Conservation (phyloP, 2,329 filamentous ascomycete genomes). For the Colletotrichum sp. region DNA sequence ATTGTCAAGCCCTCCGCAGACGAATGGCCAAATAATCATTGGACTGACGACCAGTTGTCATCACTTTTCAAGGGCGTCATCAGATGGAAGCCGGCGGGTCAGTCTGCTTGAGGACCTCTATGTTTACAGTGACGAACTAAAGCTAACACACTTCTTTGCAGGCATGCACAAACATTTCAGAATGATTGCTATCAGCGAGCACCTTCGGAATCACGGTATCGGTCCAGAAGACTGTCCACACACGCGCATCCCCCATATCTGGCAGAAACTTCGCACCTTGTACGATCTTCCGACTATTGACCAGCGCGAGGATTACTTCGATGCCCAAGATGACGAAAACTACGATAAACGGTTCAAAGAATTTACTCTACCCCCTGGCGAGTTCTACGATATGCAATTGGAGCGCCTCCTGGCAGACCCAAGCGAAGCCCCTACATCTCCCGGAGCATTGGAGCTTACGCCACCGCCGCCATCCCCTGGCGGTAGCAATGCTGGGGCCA, state of each 20-base stretch:
- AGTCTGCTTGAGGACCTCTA: conserved; percentile 7
- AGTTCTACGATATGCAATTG: conserved; percentile 54
- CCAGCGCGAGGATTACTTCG: conserved; percentile 73
- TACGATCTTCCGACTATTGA: conserved; percentile 90
- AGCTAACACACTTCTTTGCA: conserved; percentile 37
- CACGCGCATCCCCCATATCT: conserved; percentile 89
- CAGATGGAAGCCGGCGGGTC: conserved; percentile 94
- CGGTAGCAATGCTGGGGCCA: conserved; percentile 4
- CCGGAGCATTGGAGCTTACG: conserved; percentile 46
- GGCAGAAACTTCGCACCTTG: conserved; percentile 81
- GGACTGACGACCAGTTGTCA: conserved; percentile 95
- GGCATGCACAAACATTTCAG: conserved; percentile 95
- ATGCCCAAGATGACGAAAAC: conserved; percentile 61
- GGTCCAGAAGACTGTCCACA: conserved; percentile 74
- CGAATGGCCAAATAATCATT: conserved; percentile 67
- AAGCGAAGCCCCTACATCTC: conserved; percentile 54
- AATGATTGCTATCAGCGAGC: conserved; percentile 84
- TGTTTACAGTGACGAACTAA: neutral
- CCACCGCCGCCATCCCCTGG: conserved; percentile 21
- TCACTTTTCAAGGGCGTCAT: conserved; percentile 93
- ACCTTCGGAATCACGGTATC: conserved; percentile 81
- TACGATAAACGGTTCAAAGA: conserved; percentile 68
- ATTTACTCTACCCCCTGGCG: conserved; percentile 63
- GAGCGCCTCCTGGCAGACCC: conserved; percentile 48
- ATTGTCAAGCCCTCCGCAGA: conserved; percentile 42